Evolutionary conservation across 495 filamentous ascomycete species (phyloP).

Genomic region (Gamarada debralockiae): DNA sequence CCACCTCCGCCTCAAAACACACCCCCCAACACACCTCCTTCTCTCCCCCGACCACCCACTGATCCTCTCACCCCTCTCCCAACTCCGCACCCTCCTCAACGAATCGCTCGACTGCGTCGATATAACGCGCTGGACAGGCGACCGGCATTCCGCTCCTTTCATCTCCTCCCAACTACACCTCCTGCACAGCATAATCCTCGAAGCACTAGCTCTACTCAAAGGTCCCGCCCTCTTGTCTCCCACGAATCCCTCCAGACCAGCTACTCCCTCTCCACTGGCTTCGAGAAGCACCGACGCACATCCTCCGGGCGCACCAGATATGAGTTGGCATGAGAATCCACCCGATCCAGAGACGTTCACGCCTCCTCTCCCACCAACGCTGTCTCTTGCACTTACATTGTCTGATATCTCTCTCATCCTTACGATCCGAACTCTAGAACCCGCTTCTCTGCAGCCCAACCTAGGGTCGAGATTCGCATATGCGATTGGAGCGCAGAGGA

Average conservation of each 20-base stretch:
- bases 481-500: slow-evolving; percentile 54
- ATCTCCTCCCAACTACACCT: slow-evolving; percentile 77
- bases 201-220: slow-evolving; percentile 59
- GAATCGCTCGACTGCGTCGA: slow-evolving; percentile 74
- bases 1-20: slow-evolving; percentile 45
- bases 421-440: slow-evolving; percentile 74
- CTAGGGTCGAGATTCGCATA: slow-evolving; percentile 47
- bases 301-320: neutral
- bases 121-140: slow-evolving; percentile 65
- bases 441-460: slow-evolving; percentile 44
- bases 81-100: slow-evolving; percentile 69
- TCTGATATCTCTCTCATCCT: slow-evolving; percentile 75
- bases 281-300: neutral
- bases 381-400: slow-evolving; percentile 75
- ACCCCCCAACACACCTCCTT: slow-evolving; percentile 42
- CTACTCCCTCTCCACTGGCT: neutral
- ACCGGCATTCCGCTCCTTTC: slow-evolving; percentile 48
- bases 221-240: slow-evolving; percentile 39
- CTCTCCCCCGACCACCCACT: slow-evolving; percentile 53
- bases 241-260: neutral
- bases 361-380: slow-evolving; percentile 47
- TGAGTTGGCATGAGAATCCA: slow-evolving; percentile 27
- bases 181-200: slow-evolving; percentile 68
- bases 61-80: slow-evolving; percentile 63
- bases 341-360: slow-evolving; percentile 35